A percentile compares a stretch with the other conserved stretches of the same genome.
Conservation (phyloP, 352 stramenopile genomes). For the Phytophthora megakarya region DNA sequence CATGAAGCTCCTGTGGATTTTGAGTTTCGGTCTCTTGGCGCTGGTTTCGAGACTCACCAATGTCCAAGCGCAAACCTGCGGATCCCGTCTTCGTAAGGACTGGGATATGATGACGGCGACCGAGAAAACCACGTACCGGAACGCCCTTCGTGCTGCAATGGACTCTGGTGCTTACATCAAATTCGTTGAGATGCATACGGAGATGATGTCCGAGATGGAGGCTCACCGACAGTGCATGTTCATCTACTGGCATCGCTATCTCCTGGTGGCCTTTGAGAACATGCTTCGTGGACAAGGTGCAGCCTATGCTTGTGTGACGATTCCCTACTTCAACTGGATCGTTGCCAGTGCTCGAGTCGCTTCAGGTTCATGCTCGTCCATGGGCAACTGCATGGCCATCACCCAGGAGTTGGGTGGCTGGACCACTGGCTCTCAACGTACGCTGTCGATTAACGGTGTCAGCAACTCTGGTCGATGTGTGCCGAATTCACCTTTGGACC, state of each 20-base stretch:
- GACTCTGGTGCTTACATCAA: conserved; percentile 62
- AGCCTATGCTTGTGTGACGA: conserved; percentile 68
- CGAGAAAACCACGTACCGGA: conserved; percentile 58
- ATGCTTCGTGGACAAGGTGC: conserved; percentile 71
- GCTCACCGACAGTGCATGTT: conserved; percentile 79
- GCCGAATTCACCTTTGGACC: conserved; percentile 44
- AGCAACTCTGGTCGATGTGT: conserved; percentile 49
- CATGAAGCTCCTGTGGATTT: conserved; percentile 36
- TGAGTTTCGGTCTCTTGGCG: conserved; percentile 21
- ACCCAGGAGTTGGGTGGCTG: conserved; percentile 47
- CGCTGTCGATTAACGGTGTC: conserved; percentile 57
- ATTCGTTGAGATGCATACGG: conserved; percentile 71
- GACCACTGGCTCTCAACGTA: conserved; percentile 27
- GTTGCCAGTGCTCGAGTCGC: conserved; percentile 48
- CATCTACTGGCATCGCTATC: conserved; percentile 79
- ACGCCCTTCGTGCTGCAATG: conserved; percentile 54
- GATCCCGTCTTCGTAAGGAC: conserved; percentile 48
- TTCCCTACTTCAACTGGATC: conserved; percentile 85
- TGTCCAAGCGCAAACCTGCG: conserved; percentile 36
- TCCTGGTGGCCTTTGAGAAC: conserved; percentile 80
- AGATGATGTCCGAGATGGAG: conserved; percentile 59
- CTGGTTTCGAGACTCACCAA: conserved; percentile 7
- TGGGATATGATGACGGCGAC: conserved; percentile 49
- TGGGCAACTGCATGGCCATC: conserved; percentile 57
- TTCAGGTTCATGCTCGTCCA: conserved; percentile 47